A percentile compares a stretch with the other conserved stretches of the same genome.
These are phyloP conservation scores for Aspergillus carlsbadensis DNA, from an alignment of 495 filamentous ascomycete species.

Conservation along the genomic window DNA sequence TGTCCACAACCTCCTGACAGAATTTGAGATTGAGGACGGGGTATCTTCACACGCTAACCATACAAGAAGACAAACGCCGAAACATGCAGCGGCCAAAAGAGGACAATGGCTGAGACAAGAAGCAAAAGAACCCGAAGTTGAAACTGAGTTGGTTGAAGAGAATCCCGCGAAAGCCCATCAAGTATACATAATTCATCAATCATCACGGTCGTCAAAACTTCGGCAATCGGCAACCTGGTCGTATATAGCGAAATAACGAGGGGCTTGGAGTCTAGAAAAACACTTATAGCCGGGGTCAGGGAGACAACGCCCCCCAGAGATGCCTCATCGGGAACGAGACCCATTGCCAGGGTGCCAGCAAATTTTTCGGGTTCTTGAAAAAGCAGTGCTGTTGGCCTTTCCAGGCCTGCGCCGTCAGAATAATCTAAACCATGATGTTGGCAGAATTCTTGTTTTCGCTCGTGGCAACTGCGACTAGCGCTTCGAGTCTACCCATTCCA, in stretches of 20 bases:
- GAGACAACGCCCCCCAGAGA: neutral
- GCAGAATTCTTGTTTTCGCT: conserved; percentile 68
- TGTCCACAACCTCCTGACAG: conserved; percentile 37
- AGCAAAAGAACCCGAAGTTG: conserved; percentile 23
- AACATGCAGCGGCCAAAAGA: conserved; percentile 31
- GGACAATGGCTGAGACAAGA: conserved; percentile 14
- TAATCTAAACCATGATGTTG: conserved; percentile 34
- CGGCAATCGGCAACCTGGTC: conserved; percentile 15
- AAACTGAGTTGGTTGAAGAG: conserved; percentile 19
- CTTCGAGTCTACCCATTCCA: conserved; percentile 73
- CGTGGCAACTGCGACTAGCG: conserved; percentile 86
- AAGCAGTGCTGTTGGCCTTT: conserved; percentile 2
- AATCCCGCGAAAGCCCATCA: conserved; percentile 21
- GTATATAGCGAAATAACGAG: conserved; percentile 19
- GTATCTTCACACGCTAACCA: conserved; percentile 42
- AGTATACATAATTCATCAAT: conserved; percentile 45
- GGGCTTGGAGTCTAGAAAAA: conserved; percentile 22
- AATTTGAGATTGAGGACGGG: conserved; percentile 41
- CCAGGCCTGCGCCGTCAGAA: neutral
- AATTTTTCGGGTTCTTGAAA: neutral
- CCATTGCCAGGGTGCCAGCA: neutral
- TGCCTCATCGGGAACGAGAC: neutral
- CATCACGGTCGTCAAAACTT: conserved; percentile 40
- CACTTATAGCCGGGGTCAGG: conserved; percentile 13
- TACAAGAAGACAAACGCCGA: conserved; percentile 32